Percentiles rank a stretch among this genome's conserved stretches.
Conservation (phyloP, 2,329 filamentous ascomycete genomes). For the Pseudogymnoascus sp. region DNA sequence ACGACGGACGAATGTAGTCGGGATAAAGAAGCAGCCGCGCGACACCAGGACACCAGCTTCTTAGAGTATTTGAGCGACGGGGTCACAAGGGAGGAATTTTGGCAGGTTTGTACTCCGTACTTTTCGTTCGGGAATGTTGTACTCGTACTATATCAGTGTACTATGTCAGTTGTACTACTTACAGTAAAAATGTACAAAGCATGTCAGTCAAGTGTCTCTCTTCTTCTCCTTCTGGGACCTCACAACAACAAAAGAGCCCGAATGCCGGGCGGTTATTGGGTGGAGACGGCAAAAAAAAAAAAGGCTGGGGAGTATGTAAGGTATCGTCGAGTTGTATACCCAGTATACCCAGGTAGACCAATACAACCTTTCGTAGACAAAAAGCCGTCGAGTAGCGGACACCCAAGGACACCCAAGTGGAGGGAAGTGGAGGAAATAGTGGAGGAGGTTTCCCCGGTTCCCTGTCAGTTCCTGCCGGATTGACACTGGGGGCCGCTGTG, state of each 20-base stretch:
- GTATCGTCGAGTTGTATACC: background rate
- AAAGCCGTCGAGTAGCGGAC: conserved; percentile 1
- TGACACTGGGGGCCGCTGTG: background rate
- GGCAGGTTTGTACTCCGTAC: conserved; percentile 2
- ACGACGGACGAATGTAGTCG: background rate
- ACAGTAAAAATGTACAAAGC: background rate
- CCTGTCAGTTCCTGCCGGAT: background rate
- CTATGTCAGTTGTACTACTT: conserved; percentile 1
- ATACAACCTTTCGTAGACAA: background rate
- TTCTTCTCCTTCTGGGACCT: conserved; percentile 1
- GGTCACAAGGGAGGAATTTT: conserved; percentile 3
- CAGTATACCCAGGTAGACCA: background rate
- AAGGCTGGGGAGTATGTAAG: background rate
- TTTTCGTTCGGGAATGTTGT: conserved; percentile 4
- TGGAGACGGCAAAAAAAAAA: background rate
- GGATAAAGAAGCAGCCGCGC: conserved; percentile 1
- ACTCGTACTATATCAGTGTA: background rate
- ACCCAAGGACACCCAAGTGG: background rate
- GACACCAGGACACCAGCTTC: background rate
- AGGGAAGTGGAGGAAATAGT: background rate
- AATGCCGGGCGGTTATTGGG: conserved; percentile 1
- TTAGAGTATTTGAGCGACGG: conserved; percentile 4
- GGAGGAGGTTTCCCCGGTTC: background rate
- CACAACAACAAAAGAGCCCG: background rate
- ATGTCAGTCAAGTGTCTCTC: conserved; percentile 2